These are phyloP conservation scores for Globisporangium emineosum DNA, from an alignment of 352 stramenopile species.

Conservation along the genomic window DNA sequence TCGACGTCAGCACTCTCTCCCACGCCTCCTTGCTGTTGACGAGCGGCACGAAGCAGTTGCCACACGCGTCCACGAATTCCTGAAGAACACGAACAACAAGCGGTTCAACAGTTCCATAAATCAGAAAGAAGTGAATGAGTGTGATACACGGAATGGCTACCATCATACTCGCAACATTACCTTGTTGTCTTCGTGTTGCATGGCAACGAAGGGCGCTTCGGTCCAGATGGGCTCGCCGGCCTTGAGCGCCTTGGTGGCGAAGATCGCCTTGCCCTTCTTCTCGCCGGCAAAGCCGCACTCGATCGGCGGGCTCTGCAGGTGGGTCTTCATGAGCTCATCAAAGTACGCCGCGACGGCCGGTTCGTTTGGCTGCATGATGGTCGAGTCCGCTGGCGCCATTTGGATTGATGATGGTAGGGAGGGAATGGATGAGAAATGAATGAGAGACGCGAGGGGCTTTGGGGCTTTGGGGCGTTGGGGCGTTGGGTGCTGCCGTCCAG, in stretches of 20 bases:
- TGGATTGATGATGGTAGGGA: neutral
- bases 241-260: conserved; percentile 44
- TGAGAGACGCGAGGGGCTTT: neutral
- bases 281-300: conserved; percentile 43
- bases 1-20: conserved; percentile 47
- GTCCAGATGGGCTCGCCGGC: conserved; percentile 64
- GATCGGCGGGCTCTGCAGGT: conserved; percentile 52
- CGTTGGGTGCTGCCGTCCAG: neutral
- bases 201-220: conserved; percentile 59
- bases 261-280: conserved; percentile 77
- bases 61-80: conserved; percentile 74
- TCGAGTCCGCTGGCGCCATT: conserved; percentile 9
- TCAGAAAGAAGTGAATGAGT: conserved; percentile 14
- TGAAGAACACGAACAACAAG: conserved; percentile 8
- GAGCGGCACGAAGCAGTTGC: conserved; percentile 77
- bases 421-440: conserved; percentile 1
- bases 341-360: conserved; percentile 59
- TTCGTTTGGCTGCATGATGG: conserved; percentile 40
- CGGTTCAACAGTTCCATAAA: conserved; percentile 10
- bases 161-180: conserved; percentile 14
- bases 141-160: neutral
- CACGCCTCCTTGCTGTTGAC: conserved; percentile 61
- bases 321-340: conserved; percentile 47
- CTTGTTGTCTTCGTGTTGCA: conserved; percentile 79
- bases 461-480: too few species aligned